Conservation (phyloP, 495 filamentous ascomycete species). For the Daldinia grandis region DNA sequence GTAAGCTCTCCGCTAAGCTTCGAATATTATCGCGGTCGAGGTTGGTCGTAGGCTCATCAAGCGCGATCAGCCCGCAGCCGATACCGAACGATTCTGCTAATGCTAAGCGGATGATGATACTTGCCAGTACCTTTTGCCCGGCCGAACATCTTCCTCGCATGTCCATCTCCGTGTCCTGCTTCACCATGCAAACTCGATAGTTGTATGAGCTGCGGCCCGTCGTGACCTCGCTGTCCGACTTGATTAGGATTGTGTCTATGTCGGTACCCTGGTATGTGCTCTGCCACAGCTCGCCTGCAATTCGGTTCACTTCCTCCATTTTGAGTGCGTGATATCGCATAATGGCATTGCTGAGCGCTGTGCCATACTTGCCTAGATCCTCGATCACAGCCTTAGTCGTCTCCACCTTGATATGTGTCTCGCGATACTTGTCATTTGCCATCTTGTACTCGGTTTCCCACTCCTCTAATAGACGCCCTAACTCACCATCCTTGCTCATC, state of each 20-base stretch:
- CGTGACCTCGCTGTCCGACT: constrained; percentile 80
- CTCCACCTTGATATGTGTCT: constrained; percentile 88
- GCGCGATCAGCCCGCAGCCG: constrained; percentile 95
- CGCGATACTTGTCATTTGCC: constrained; percentile 82
- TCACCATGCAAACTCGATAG: constrained; percentile 98
- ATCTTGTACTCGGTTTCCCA: constrained; percentile 89
- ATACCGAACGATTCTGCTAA: constrained; percentile 96
- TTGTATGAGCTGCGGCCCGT: constrained; percentile 89
- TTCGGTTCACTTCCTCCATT: constrained; percentile 98
- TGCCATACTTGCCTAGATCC: constrained; percentile 81
- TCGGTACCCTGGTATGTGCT: constrained; percentile 97
- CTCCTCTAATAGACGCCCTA: constrained; percentile 72
- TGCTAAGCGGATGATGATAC: constrained; percentile 97
- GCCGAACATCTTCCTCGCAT: constrained; percentile 98
- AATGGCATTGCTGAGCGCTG: constrained; percentile 90
- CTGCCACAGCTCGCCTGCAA: constrained; percentile 94
- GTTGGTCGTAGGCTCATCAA: constrained; percentile 98
- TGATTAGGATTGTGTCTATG: constrained; percentile 95
- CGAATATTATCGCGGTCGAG: constrained; percentile 94
- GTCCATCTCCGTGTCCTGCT: constrained; percentile 97
- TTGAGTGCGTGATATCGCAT: constrained; percentile 95
- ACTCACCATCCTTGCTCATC: constrained; percentile 81
- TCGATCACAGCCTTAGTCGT: constrained; percentile 92
- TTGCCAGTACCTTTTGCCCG: constrained; percentile 93
- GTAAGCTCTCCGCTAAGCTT: constrained; percentile 82